Evolutionary conservation across 2,329 filamentous ascomycete species (phyloP), one percentile per base, ranked within the genome.

Genomic region (Phoma sp.): DNA sequence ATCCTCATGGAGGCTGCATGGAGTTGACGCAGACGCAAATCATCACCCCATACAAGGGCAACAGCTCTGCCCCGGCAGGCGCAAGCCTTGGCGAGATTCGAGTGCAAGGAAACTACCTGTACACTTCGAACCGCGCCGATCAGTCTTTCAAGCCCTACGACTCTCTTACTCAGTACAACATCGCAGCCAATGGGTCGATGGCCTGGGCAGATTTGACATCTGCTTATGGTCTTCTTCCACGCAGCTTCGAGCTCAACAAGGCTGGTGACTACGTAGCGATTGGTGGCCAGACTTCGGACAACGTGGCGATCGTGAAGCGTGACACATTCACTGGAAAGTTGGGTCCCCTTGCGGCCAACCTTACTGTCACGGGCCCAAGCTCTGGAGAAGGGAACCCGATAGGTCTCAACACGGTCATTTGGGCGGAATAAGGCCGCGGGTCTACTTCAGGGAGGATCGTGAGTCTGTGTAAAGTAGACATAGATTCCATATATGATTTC

Each of bases 61-160:
- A 72, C 35, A 55, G 57, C 36, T 58, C 71, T 22, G 70, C 71
- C 24, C 61, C 65, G 1, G 47, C 50, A 10, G 62, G 68, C 3
- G 66, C 68, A 24, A 74, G 69, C 36, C 58, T 72, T 1, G 72
- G 64, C 3, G 72, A 75, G 55, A 61, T 75, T 47, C 60, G 62
- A 22, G 63, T 68, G 39, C 65, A 70, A 39, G 72, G 56, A 27
- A 67, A 71, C 59, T 73, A 70, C 53, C 49, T 75, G 36, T 75
- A 75, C 59, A 64, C 61, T 4, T 64, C 72, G 7, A 74, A 72
- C 57, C 67, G 73, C 29, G 74, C 71, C 42, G 73, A 75, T 52
- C 70, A 71, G 61, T 68, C 67, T 18, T 75, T 73, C 41, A 58
- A 55, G 11, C 74, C 60, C 1, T 66, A 70, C 24, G 71, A 74